phyloP scores from a whole-genome alignment of 2,329 filamentous ascomycete species.

The Didymella lethalis region DNA sequence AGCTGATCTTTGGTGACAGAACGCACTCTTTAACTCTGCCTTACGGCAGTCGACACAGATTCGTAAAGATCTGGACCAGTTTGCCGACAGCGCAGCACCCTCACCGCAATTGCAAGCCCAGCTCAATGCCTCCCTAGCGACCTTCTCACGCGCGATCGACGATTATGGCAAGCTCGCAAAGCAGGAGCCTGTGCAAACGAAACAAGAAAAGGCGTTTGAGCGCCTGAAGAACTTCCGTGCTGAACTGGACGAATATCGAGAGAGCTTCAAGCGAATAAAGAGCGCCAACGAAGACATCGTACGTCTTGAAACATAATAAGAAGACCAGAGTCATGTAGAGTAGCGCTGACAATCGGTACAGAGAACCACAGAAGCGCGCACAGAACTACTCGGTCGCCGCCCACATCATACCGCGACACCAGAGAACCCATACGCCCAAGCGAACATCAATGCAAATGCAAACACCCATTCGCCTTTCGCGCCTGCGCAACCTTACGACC shows the following conservation, averaged over 20 bases:
- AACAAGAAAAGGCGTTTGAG: slow-evolving; percentile 89
- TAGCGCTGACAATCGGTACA: slow-evolving; percentile 33
- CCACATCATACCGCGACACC: slow-evolving; percentile 81
- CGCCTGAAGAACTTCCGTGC: slow-evolving; percentile 83
- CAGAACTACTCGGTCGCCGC: slow-evolving; percentile 83
- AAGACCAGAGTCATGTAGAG: too few relatives aligned
- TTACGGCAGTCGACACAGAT: slow-evolving; percentile 84
- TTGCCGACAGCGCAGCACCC: slow-evolving; percentile 66
- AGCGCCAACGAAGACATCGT: slow-evolving; percentile 77
- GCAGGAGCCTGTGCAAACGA: slow-evolving; percentile 87
- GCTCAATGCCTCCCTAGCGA: slow-evolving; percentile 65
- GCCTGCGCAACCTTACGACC: slow-evolving; percentile 38
- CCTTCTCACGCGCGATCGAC: slow-evolving; percentile 88
- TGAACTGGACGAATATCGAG: slow-evolving; percentile 81
- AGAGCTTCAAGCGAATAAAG: slow-evolving; percentile 80
- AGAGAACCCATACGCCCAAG: slow-evolving; percentile 81
- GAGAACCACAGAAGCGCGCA: slow-evolving; percentile 72
- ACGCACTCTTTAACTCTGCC: slow-evolving; percentile 84
- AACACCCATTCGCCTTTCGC: slow-evolving; percentile 42
- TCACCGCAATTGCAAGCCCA: slow-evolving; percentile 68
- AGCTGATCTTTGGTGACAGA: slow-evolving; percentile 59
- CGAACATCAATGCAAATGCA: slow-evolving; percentile 48
- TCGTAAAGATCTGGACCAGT: slow-evolving; percentile 75
- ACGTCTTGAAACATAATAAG: slow-evolving; percentile 30
- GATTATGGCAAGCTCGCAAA: slow-evolving; percentile 87